These are phyloP conservation scores for Selenicereus undatus DNA, from an alignment of 148 eudicot genomes.

Conservation along the genomic window DNA sequence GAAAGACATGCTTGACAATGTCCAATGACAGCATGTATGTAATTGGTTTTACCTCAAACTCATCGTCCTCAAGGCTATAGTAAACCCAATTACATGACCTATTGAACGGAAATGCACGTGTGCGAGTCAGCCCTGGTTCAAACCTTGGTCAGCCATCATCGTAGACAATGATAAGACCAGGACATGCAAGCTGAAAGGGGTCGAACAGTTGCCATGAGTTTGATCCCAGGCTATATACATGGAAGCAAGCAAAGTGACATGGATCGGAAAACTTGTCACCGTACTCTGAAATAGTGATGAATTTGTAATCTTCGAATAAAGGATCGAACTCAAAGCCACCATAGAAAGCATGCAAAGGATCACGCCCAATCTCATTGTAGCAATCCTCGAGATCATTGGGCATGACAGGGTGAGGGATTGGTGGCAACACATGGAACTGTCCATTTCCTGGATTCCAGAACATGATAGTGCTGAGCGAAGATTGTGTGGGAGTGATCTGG, in stretches of 20 bases:
- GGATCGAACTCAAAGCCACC: conserved; percentile 2
- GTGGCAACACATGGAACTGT: conserved; percentile 4
- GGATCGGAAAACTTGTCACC: background rate
- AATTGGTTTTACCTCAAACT: too few species aligned
- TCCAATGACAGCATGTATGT: background rate
- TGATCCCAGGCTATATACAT: background rate
- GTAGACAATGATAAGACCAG: background rate
- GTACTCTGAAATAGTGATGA: background rate
- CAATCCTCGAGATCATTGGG: background rate
- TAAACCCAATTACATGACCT: background rate
- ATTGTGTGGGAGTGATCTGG: background rate
- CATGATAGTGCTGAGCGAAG: background rate
- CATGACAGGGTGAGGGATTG: background rate
- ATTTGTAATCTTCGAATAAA: background rate
- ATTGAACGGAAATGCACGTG: too few species aligned
- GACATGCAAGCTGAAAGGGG: background rate
- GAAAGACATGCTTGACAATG: background rate
- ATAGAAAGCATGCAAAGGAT: background rate
- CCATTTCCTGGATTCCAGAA: conserved; percentile 2
- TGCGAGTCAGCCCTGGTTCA: background rate
- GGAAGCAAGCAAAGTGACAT: background rate
- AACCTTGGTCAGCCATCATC: background rate
- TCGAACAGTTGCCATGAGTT: background rate
- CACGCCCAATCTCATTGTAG: background rate
- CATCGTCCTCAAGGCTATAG: background rate